Percentiles rank a stretch among this genome's conserved stretches.
Evolutionary conservation across 192 early-diverging fungal species (phyloP).

Genomic region (Ambispora gerdemannii): DNA sequence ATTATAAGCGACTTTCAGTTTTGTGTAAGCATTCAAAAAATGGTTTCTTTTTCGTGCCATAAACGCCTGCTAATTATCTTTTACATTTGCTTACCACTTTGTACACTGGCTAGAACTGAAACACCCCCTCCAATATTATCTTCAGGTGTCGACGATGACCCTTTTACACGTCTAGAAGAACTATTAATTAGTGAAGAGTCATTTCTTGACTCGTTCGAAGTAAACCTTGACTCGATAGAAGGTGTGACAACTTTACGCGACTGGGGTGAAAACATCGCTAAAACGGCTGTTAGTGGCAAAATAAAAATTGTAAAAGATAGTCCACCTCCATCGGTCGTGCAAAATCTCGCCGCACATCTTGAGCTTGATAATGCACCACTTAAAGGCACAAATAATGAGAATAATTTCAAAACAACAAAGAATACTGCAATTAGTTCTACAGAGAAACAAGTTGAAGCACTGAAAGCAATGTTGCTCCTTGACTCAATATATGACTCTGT

Average conservation of each 20-base stretch:
- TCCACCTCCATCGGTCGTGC: neutral
- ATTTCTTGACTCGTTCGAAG: neutral
- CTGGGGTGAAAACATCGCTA: neutral
- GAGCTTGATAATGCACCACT: neutral
- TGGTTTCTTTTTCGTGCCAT: no score
- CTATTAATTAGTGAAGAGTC: neutral
- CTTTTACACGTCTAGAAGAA: neutral
- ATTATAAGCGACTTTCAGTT: no score
- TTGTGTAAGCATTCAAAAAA: no score
- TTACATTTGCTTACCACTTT: no score
- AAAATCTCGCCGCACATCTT: neutral
- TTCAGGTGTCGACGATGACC: no score
- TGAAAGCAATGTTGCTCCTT: neutral
- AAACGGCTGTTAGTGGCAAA: neutral
- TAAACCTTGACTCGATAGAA: neutral
- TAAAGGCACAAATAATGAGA: neutral
- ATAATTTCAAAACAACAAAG: neutral
- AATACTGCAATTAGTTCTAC: no score
- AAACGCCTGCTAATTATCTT: no score
- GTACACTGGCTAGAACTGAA: no score
- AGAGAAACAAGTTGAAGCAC: slow-evolving; percentile 16
- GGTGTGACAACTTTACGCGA: neutral
- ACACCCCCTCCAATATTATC: no score
- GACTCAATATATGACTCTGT: slow-evolving; percentile 20
- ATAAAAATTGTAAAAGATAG: neutral